A percentile compares a stretch with the other conserved stretches of the same genome.
Evolutionary conservation across 2,329 filamentous ascomycete genomes (phyloP).

Genomic region (Lomentospora prolificans): DNA sequence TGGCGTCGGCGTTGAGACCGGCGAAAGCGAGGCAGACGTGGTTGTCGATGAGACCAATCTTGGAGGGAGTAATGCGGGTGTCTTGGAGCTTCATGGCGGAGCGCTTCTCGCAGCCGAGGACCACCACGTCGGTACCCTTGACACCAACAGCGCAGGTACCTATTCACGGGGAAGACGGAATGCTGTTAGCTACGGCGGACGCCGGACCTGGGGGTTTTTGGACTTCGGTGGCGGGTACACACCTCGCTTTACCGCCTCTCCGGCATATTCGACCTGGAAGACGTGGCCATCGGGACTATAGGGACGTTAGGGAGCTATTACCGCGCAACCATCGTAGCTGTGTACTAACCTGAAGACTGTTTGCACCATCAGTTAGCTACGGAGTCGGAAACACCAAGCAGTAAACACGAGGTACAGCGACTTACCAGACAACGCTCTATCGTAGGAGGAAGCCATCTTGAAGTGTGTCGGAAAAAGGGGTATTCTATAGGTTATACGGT

Average conservation of each 20-base stretch:
- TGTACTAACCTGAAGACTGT: constrained; percentile 71
- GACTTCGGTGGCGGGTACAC: constrained; percentile 14
- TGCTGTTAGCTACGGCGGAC: constrained; percentile 5
- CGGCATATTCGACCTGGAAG: constrained; percentile 98
- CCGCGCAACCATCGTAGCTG: constrained; percentile 9
- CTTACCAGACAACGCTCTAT: constrained; percentile 97
- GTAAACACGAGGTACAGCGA: constrained; percentile 17
- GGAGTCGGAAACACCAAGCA: constrained; percentile 17
- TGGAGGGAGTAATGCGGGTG: constrained; percentile 96
- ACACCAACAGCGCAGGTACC: constrained; percentile 97
- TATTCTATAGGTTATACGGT: constrained; percentile 9
- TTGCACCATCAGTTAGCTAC: constrained; percentile 24
- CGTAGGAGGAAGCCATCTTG: constrained; percentile 85
- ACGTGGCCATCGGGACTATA: constrained; percentile 94
- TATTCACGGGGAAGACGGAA: constrained; percentile 25
- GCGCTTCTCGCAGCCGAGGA: constrained; percentile 95
- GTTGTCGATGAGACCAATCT: constrained; percentile 91
- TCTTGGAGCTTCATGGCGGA: constrained; percentile 99
- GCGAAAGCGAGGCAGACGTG: constrained; percentile 97
- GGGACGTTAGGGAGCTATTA: constrained; percentile 30
- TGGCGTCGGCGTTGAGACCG: constrained; percentile 92
- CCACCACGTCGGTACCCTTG: constrained; percentile 88
- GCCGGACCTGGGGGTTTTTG: neutral
- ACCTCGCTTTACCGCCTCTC: constrained; percentile 98
- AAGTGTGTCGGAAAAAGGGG: constrained; percentile 9